Evolutionary conservation across 768 basidiomycete genomes (phyloP).

Genomic region (Mycena albidolilacea): DNA sequence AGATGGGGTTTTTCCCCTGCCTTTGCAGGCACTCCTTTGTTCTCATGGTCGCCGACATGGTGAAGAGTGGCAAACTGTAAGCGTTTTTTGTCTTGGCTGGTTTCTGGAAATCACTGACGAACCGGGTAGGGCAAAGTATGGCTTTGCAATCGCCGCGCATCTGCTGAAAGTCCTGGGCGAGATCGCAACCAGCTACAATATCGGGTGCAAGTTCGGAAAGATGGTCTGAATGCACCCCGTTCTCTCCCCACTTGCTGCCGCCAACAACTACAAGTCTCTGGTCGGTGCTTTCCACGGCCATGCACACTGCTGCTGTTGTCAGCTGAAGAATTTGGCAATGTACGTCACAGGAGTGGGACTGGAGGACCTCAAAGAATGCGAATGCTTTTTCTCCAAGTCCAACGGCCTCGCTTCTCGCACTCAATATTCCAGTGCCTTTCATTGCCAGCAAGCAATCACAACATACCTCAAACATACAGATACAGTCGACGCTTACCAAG

Average conservation of each 20-base stretch:
- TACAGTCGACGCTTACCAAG: neutral
- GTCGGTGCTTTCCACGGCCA: slow-evolving; percentile 1
- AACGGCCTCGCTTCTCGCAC: neutral
- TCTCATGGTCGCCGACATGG: neutral
- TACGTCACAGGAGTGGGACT: neutral
- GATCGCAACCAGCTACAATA: neutral
- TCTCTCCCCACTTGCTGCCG: neutral
- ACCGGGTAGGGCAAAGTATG: neutral
- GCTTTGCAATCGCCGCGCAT: neutral
- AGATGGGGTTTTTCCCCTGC: neutral
- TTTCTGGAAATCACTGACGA: neutral
- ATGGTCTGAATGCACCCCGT: neutral
- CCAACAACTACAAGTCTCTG: neutral
- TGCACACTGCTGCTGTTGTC: neutral
- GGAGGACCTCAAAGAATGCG: neutral
- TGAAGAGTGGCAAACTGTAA: neutral
- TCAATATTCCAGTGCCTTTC: neutral
- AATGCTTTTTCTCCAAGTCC: neutral
- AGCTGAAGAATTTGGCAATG: neutral
- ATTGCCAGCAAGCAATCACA: neutral
- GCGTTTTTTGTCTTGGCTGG: no score
- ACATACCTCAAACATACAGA: neutral
- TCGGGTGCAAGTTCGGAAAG: neutral
- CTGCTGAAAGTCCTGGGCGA: neutral
- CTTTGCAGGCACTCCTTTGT: neutral